Percentiles rank a stretch among this genome's conserved stretches.
These are phyloP conservation scores for Cladophialophora bantiana DNA, from an alignment of 2,329 filamentous ascomycete species.

Conservation along the genomic window DNA sequence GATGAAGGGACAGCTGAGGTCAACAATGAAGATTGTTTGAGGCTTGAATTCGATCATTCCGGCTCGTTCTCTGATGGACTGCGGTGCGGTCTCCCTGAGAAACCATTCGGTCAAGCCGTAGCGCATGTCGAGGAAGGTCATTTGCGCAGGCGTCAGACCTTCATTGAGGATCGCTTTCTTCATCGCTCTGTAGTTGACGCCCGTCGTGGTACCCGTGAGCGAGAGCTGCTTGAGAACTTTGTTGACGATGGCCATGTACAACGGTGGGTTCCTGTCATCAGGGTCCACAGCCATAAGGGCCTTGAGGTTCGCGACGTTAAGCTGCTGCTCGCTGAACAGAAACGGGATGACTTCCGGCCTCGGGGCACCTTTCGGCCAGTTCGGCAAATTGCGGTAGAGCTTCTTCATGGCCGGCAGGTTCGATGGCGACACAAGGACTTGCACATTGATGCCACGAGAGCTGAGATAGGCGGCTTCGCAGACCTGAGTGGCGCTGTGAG, in stretches of 20 bases:
- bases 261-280: constrained; percentile 49
- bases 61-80: not conserved
- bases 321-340: constrained; percentile 54
- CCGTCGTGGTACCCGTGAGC: constrained; percentile 43
- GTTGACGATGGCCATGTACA: constrained; percentile 59
- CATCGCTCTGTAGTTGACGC: constrained; percentile 57
- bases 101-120: constrained; percentile 70
- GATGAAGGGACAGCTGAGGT: constrained; percentile 75
- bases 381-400: constrained; percentile 52
- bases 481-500: constrained; percentile 44
- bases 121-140: constrained; percentile 63
- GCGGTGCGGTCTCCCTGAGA: constrained; percentile 47
- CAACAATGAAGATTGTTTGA: constrained; percentile 68
- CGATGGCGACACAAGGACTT: constrained; percentile 59
- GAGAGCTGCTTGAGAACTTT: constrained; percentile 61
- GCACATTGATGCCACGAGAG: constrained; percentile 55
- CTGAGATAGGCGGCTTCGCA: constrained; percentile 65
- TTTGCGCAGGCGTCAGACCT: constrained; percentile 52
- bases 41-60: constrained; percentile 44
- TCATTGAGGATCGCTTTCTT: constrained; percentile 25
- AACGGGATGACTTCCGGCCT: constrained; percentile 55
- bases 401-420: constrained; percentile 52
- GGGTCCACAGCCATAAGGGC: constrained; percentile 61
- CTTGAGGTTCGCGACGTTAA: constrained; percentile 62
- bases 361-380: constrained; percentile 38